Evolutionary conservation across 1,284 basidiomycete species (phyloP).

Genomic region (Ceratorhiza oryzae-sativae): DNA sequence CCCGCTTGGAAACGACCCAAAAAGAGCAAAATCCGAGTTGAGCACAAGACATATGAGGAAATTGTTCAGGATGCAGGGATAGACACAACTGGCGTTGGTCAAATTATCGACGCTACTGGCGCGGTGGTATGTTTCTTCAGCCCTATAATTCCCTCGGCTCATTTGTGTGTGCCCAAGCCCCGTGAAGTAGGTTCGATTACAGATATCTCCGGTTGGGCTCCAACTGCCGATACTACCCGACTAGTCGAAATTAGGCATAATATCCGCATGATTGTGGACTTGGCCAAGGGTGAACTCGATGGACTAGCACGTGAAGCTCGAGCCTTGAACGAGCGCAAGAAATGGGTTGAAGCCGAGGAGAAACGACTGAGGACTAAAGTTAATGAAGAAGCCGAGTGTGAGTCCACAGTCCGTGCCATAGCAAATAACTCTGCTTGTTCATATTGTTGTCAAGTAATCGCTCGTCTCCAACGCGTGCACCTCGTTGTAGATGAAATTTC

Average conservation of each 20-base stretch:
- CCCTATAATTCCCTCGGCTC: not conserved
- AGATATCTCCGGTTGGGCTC: slow-evolving; percentile 83
- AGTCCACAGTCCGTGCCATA: slow-evolving; percentile 47
- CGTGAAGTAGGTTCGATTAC: slow-evolving; percentile 84
- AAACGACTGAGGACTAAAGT: slow-evolving; percentile 70
- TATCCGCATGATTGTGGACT: slow-evolving; percentile 82
- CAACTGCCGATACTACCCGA: slow-evolving; percentile 80
- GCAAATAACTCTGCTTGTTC: slow-evolving; percentile 9
- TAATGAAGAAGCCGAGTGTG: slow-evolving; percentile 75
- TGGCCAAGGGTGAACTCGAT: slow-evolving; percentile 82
- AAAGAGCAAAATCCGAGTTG: slow-evolving; percentile 82
- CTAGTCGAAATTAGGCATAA: slow-evolving; percentile 98
- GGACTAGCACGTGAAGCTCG: slow-evolving; percentile 90
- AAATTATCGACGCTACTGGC: slow-evolving; percentile 94
- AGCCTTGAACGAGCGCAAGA: slow-evolving; percentile 78
- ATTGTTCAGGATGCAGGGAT: slow-evolving; percentile 84
- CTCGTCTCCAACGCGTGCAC: slow-evolving; percentile 76
- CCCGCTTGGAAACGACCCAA: slow-evolving; percentile 82
- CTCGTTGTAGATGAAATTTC: slow-evolving; percentile 74
- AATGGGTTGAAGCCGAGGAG: slow-evolving; percentile 77
- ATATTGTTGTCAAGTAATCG: slow-evolving; percentile 63
- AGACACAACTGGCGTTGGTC: slow-evolving; percentile 70
- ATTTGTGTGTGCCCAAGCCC: slow-evolving; percentile 57
- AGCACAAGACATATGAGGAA: slow-evolving; percentile 96
- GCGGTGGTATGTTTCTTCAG: slow-evolving; percentile 69